These are phyloP conservation scores for Stephania japonica DNA, from an alignment of 164 flowering plant genomes.

Conservation along the genomic window DNA sequence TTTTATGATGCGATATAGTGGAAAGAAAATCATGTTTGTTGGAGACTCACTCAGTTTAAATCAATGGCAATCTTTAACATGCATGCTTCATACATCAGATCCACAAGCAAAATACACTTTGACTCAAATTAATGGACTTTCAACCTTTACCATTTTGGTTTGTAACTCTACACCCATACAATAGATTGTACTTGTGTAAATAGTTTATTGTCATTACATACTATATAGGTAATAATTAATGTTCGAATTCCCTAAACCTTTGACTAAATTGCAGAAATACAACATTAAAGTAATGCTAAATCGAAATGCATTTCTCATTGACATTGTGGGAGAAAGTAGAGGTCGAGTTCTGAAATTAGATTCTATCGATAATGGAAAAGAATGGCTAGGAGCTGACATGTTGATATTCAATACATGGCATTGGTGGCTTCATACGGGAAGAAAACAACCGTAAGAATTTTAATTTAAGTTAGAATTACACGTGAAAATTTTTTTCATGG, in stretches of 20 bases:
- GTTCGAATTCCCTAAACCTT: too few species aligned
- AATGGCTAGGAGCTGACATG: slow-evolving; percentile 31
- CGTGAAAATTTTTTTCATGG: neutral
- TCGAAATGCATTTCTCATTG: slow-evolving; percentile 41
- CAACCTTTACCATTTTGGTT: slow-evolving; percentile 33
- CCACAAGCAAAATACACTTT: slow-evolving; percentile 23
- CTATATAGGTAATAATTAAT: too few species aligned
- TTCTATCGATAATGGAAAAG: slow-evolving; percentile 24
- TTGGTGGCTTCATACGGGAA: slow-evolving; percentile 20
- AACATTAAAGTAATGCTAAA: slow-evolving; percentile 21
- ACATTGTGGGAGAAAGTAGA: slow-evolving; percentile 14
- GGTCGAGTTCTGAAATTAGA: slow-evolving; percentile 32
- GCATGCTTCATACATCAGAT: slow-evolving; percentile 35
- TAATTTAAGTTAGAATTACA: neutral
- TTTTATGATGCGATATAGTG: slow-evolving; percentile 24
- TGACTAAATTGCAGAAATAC: slow-evolving; percentile 41
- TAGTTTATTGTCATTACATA: too few species aligned
- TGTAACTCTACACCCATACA: neutral
- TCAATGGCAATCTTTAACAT: slow-evolving; percentile 42
- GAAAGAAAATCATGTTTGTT: slow-evolving; percentile 42
- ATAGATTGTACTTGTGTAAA: too few species aligned
- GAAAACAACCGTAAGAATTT: slow-evolving; percentile 17
- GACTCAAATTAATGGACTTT: slow-evolving; percentile 8
- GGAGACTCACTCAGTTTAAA: slow-evolving; percentile 46
- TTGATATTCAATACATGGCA: slow-evolving; percentile 42